A percentile compares a stretch with the other conserved stretches of the same genome.
Conservation (phyloP, 2,329 filamentous ascomycete genomes). For the Rutstroemia sp. region DNA sequence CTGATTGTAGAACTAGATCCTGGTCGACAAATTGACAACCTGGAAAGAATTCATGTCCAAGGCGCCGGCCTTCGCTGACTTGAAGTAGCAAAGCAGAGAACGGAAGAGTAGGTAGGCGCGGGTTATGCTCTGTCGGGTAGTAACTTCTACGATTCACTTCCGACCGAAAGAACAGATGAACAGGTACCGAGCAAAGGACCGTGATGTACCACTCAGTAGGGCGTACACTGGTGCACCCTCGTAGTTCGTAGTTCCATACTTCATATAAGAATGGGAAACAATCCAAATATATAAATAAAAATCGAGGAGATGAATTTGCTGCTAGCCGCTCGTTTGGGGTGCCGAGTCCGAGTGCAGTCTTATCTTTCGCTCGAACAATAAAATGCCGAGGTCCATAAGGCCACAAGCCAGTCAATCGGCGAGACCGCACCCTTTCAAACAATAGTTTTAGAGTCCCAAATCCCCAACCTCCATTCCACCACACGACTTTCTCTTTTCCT, state of each 20-base stretch:
- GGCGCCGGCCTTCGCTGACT: slow-evolving; percentile 29
- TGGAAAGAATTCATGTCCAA: slow-evolving; percentile 35
- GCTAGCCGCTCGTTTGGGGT: neutral
- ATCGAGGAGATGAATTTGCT: neutral
- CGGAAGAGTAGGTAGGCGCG: neutral
- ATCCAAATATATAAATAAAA: too few relatives aligned
- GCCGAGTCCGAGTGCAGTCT: neutral
- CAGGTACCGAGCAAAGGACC: neutral
- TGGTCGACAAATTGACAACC: slow-evolving; percentile 35
- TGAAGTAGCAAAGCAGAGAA: slow-evolving; percentile 27
- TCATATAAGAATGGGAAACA: too few relatives aligned
- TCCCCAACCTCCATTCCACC: neutral
- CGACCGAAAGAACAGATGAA: too few relatives aligned
- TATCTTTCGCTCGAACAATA: neutral
- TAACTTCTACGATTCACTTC: too few relatives aligned
- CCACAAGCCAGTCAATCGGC: neutral
- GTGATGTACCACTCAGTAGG: too few relatives aligned
- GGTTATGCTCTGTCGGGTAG: neutral
- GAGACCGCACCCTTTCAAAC: neutral
- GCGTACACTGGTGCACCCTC: too few relatives aligned
- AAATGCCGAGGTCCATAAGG: slow-evolving; percentile 3
- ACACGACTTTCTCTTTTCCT: too few relatives aligned
- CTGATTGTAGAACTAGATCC: slow-evolving; percentile 17
- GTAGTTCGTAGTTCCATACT: too few relatives aligned
- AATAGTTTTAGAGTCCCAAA: neutral